Base-by-base conservation (phyloP, 352 stramenopile genomes). In the Pythium monospermum region DNA sequence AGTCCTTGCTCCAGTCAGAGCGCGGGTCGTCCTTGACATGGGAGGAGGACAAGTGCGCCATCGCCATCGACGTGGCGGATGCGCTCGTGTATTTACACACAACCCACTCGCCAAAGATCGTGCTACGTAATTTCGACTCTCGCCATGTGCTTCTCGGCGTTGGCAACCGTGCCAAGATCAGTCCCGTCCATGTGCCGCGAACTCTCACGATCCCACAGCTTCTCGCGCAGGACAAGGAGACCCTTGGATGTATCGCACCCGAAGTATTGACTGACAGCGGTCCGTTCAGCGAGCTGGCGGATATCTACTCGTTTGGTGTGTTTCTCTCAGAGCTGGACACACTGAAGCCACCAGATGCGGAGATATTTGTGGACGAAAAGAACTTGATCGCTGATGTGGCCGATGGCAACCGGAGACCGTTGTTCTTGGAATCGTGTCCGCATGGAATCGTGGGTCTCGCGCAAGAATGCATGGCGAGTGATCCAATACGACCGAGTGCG, bases 31-130 rank as follows among this genome's bases (percentile, higher is more conserved):
- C 32, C 41, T 42, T 59, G 21, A 54, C 47, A 15, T 69, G 55
- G 55, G 31, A 23, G 5, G 19, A 56, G 19, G 15, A 47, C 33
- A 66, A 66, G 39, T 45, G 57, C 32, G 47, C 47, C 48, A 53
- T 69, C 25, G 56, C 56, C 22, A 58, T 69, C 32, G 56, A 69
- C 39, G 40, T 64, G 1, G 61, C 61, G 15, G 39, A 62, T 5
- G 61, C 57, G 1, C 41, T 71, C 7, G 53, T 30, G 36, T 71
- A 61, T 35, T 42, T 71, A 7, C 46, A 67, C 38, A 52, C 32
- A n/a, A 15, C 16, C 13, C 11, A 13, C 11, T 16, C 16, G 22
- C 42, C 30, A 13, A 35, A 8, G 30, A 13, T 35, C 30, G 30
- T 35, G 30, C 30, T 35, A 13, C 7, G 30, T 13, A 13, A 13